A percentile compares a stretch with the other conserved stretches of the same genome.
These are phyloP conservation scores for Mortierella sp. DNA, from an alignment of 371 early-diverging fungal species.

Conservation along the genomic window DNA sequence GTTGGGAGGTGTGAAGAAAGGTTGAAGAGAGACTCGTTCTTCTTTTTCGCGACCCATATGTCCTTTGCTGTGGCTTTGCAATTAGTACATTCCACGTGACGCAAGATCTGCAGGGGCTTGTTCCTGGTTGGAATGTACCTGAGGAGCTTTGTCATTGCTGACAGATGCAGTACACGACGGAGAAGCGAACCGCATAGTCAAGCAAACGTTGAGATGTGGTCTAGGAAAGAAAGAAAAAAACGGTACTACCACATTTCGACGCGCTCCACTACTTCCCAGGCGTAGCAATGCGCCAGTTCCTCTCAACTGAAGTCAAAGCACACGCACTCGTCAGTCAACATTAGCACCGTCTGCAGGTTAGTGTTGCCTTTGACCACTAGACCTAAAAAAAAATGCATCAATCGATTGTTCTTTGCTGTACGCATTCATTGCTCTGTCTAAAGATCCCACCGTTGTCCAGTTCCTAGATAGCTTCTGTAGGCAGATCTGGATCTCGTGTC, in stretches of 20 bases:
- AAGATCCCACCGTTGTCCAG: not conserved
- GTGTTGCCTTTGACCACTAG: not conserved
- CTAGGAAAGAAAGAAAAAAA: not conserved
- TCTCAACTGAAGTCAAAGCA: not conserved
- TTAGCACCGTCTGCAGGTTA: not conserved
- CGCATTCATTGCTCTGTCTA: not conserved
- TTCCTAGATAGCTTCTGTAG: not conserved
- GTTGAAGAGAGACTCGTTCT: not conserved
- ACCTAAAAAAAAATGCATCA: not conserved
- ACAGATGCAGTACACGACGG: not conserved
- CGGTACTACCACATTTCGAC: not conserved
- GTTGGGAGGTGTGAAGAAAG: not conserved
- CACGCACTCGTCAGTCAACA: not conserved
- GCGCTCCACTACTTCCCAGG: not conserved
- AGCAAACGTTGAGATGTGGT: not conserved
- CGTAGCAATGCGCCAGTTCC: not conserved
- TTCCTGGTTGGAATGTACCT: no score
- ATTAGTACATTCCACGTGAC: not conserved
- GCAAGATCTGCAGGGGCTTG: not conserved
- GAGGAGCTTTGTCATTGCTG: not conserved
- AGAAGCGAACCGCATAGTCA: no score
- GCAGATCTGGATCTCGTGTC: not conserved
- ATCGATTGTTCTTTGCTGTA: no score
- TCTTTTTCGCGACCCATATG: not conserved
- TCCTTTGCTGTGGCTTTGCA: conserved; percentile 1